These are phyloP conservation scores for Sporothrix sp. DNA, from an alignment of 2,329 filamentous ascomycete species.

Conservation along the genomic window DNA sequence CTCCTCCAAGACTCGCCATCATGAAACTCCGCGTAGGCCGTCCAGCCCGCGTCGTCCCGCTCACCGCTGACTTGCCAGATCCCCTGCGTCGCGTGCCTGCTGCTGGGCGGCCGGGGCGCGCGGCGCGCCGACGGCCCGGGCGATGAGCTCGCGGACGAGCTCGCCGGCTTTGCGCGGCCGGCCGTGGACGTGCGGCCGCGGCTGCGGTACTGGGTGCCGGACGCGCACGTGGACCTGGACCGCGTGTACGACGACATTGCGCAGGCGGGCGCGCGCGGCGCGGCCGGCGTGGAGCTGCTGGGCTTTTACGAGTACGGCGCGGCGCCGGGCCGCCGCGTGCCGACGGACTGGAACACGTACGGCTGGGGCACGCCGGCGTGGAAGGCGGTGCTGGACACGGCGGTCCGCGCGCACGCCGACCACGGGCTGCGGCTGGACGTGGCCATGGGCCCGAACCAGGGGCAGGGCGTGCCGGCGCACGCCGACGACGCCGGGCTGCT, in stretches of 20 bases:
- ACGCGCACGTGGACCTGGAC: background rate
- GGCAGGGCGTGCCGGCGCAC: background rate
- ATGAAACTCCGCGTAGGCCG: too few relatives aligned
- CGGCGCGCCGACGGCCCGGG: too few relatives aligned
- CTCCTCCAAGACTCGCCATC: too few relatives aligned
- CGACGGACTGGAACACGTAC: background rate
- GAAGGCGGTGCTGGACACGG: background rate
- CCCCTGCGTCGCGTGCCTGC: too few relatives aligned
- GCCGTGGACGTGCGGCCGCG: too few relatives aligned
- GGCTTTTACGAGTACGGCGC: background rate
- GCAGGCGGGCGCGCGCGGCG: background rate
- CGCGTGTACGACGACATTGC: background rate
- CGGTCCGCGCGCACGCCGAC: background rate
- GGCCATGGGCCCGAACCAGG: conserved; percentile 2
- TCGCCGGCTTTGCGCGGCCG: too few relatives aligned
- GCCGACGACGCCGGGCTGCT: background rate
- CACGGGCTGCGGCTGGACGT: background rate
- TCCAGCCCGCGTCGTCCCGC: too few relatives aligned
- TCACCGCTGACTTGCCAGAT: too few relatives aligned
- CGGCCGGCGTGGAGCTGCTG: background rate
- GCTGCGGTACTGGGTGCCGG: background rate
- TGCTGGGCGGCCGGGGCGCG: too few relatives aligned
- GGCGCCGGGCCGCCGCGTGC: background rate
- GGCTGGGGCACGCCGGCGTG: conserved; percentile 2
- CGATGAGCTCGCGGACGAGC: too few relatives aligned